phyloP scores from a whole-genome alignment of 768 basidiomycete species.

The Mycena albidolilacea region DNA sequence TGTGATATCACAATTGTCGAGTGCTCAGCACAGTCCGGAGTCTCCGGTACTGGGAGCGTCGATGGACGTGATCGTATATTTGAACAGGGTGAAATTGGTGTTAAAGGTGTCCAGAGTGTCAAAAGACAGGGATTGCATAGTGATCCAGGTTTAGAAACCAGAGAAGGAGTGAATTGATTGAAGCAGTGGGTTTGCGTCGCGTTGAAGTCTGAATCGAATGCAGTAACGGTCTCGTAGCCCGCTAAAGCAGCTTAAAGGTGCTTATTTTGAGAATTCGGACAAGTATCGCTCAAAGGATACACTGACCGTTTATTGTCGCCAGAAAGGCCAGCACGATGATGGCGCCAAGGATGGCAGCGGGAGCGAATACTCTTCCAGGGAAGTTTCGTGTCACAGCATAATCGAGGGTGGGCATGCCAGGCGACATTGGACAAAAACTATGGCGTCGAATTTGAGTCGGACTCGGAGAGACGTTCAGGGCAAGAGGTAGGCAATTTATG shows the following conservation, averaged over 20 bases:
- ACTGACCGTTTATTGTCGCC: too few species aligned
- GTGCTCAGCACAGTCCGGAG: slow-evolving; percentile 40
- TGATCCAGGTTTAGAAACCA: slow-evolving; percentile 36
- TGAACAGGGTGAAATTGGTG: slow-evolving; percentile 46
- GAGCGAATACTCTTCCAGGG: too few species aligned
- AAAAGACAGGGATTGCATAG: slow-evolving; percentile 46
- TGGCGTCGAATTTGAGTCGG: too few species aligned
- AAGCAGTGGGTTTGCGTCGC: slow-evolving; percentile 44
- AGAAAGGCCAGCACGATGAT: too few species aligned
- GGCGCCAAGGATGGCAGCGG: too few species aligned
- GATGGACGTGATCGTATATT: slow-evolving; percentile 44
- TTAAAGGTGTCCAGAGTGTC: slow-evolving; percentile 46
- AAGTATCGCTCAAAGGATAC: too few species aligned
- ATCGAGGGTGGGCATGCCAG: too few species aligned
- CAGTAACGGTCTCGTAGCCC: slow-evolving; percentile 48
- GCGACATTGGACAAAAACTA: too few species aligned
- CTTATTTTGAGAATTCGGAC: too few species aligned
- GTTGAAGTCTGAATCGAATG: slow-evolving; percentile 46
- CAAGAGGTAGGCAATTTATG: too few species aligned
- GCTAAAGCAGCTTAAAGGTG: slow-evolving; percentile 40
- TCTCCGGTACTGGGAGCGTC: slow-evolving; percentile 43
- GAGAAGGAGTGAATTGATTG: slow-evolving; percentile 41
- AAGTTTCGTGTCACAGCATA: too few species aligned
- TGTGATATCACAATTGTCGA: slow-evolving; percentile 46
- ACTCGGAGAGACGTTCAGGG: too few species aligned